Evolutionary conservation across 495 filamentous ascomycete species (phyloP).

Genomic region (Jackrogersella multiformis): DNA sequence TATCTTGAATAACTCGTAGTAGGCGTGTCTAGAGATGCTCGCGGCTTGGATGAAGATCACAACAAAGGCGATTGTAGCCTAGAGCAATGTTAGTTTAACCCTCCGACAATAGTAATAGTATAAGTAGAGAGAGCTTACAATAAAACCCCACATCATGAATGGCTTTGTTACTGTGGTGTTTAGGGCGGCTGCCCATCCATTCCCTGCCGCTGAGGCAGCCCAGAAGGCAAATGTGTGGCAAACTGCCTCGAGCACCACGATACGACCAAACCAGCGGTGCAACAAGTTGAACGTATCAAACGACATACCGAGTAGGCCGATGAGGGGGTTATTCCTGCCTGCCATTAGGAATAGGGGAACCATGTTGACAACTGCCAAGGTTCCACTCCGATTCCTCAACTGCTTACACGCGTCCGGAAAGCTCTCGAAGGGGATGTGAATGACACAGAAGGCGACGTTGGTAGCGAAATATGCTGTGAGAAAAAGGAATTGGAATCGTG

Average conservation of each 20-base stretch:
- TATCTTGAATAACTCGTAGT: constrained; percentile 86
- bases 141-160: constrained; percentile 62
- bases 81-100: constrained; percentile 38
- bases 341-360: constrained; percentile 90
- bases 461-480: constrained; percentile 74
- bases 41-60: constrained; percentile 74
- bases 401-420: constrained; percentile 51
- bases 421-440: constrained; percentile 75
- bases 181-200: constrained; percentile 58
- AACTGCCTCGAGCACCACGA: constrained; percentile 79
- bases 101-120: background rate
- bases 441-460: constrained; percentile 81
- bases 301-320: constrained; percentile 80
- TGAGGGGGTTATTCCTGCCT: constrained; percentile 93
- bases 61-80: constrained; percentile 68
- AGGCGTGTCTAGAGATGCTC: constrained; percentile 84
- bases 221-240: constrained; percentile 75
- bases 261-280: constrained; percentile 93
- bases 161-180: constrained; percentile 45
- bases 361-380: constrained; percentile 86
- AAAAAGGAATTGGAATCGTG: constrained; percentile 82
- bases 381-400: constrained; percentile 84
- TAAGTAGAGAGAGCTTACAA: constrained; percentile 55
- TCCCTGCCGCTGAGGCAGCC: constrained; percentile 57
- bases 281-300: constrained; percentile 97